A percentile compares a stretch with the other conserved stretches of the same genome.
These are phyloP conservation scores for Poa annua DNA, from an alignment of 176 grass and related monocot species.

Conservation along the genomic window DNA sequence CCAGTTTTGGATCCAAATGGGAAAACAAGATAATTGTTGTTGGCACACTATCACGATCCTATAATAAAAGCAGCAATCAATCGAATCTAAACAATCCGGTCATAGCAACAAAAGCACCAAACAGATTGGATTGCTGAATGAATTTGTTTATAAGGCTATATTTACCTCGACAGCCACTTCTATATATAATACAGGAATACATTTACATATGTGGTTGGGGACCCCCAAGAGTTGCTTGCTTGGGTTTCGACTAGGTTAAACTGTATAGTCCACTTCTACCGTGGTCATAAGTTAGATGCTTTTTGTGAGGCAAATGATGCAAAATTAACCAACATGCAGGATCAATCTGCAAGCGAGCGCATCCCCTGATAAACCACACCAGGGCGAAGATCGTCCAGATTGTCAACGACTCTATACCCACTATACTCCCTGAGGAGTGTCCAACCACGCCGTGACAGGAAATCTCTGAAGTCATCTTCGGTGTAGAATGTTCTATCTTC, in stretches of 20 bases:
- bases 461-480: conserved; percentile 81
- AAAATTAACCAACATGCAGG: conserved; percentile 8
- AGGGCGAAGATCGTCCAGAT: conserved; percentile 73
- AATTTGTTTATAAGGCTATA: conserved; percentile 5
- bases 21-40: no score
- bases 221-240: not conserved
- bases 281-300: not conserved
- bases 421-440: conserved; percentile 68
- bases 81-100: not conserved
- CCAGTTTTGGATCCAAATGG: no score
- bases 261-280: not conserved
- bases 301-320: not conserved
- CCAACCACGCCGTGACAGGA: conserved; percentile 67
- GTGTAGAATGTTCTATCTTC: conserved; percentile 91
- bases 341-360: conserved; percentile 58
- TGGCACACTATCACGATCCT: no score
- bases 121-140: not conserved
- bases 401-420: conserved; percentile 66
- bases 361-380: conserved; percentile 76
- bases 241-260: conserved; percentile 5
- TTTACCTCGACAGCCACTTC: not conserved
- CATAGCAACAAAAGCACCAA: no score
- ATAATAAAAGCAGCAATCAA: no score
- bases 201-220: conserved; percentile 40
- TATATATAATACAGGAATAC: conserved; percentile 5